Base-by-base conservation (phyloP, 441 rosid species). In the Breynia disticha region DNA sequence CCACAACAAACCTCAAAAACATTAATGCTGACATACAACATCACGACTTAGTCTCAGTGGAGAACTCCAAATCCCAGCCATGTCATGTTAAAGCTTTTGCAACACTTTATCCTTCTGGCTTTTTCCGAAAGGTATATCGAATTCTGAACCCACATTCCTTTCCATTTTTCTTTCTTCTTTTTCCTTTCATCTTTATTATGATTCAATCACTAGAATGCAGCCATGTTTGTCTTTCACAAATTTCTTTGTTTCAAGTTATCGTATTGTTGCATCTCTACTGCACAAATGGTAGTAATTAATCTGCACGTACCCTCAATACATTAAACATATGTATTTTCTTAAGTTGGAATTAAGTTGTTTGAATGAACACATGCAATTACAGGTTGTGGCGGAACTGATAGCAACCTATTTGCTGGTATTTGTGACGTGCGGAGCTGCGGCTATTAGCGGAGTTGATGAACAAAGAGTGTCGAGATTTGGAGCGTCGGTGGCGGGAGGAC, bases 331-430 rank as follows among this genome's bases (percentile, higher is more conserved):
- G n/a, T n/a, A n/a, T n/a, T n/a, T n/a, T n/a, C n/a, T n/a, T n/a
- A n/a, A n/a, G n/a, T n/a, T n/a, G n/a, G n/a, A n/a, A n/a, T n/a
- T n/a, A n/a, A n/a, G n/a, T n/a, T n/a, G n/a, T 44, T 45, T 32
- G 11, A 11, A 22, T 6, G 35, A 46, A 28, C 14, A 17, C n/a
- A n/a, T n/a, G 38, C 3, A 22, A 3, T 1, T 21, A 19, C 72
- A 76, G 89, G 77, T 82, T 55, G 48, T 72, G 28, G 84, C 90
- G 10, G 90, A 83, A 71, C 15, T 61, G 6, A 67, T 80, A 66
- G 84, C 84, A 0, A 83, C 90, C 0, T 83, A 54, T 45, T 51
- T 83, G 63, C 32, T 83, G 68, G 84, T 83, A 16, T 80, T 83
- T 42, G 84, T 76, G 64, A 73, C 82, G 3, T 76, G 84, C 56